Percentiles rank a stretch among this genome's conserved stretches.
phyloP scores from a whole-genome alignment of 805 yeast genomes.

The Blastobotrys terrestris region DNA sequence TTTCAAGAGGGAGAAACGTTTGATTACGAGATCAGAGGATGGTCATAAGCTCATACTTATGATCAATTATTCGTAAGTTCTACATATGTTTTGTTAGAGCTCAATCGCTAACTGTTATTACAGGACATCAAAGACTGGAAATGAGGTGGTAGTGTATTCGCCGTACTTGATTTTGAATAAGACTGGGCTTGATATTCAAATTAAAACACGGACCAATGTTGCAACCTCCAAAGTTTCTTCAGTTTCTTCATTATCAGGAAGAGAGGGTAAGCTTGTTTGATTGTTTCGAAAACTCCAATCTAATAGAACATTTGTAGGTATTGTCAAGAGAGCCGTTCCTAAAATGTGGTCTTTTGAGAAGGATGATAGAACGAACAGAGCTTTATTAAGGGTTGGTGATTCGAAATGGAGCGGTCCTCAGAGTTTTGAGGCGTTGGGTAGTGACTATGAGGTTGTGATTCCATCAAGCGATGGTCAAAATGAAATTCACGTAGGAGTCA shows the following conservation, averaged over 20 bases:
- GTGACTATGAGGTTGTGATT: slow-evolving; percentile 51
- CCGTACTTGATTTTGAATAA: slow-evolving; percentile 82
- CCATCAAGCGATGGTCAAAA: slow-evolving; percentile 26
- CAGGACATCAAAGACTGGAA: slow-evolving; percentile 40
- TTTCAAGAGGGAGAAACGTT: slow-evolving; percentile 48
- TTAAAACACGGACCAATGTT: slow-evolving; percentile 50
- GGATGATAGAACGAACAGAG: slow-evolving; percentile 59
- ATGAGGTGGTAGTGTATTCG: slow-evolving; percentile 63
- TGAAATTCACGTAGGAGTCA: slow-evolving; percentile 72
- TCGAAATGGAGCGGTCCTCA: slow-evolving; percentile 67
- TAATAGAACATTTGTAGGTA: slow-evolving; percentile 27
- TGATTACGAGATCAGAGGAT: slow-evolving; percentile 46
- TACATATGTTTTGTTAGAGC: not conserved
- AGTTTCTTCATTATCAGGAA: not conserved
- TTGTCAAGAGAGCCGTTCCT: slow-evolving; percentile 40
- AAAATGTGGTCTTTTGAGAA: slow-evolving; percentile 79
- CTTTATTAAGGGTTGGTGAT: slow-evolving; percentile 56
- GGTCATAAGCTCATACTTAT: slow-evolving; percentile 63
- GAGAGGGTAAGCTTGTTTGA: not conserved
- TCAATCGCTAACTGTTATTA: slow-evolving; percentile 4
- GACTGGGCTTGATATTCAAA: slow-evolving; percentile 59
- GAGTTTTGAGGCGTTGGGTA: slow-evolving; percentile 88
- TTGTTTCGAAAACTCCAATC: slow-evolving; percentile 23
- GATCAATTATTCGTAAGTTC: slow-evolving; percentile 49
- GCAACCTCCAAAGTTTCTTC: slow-evolving; percentile 36